Conservation (phyloP, 305 asterid species). For the Galium porrigens region DNA sequence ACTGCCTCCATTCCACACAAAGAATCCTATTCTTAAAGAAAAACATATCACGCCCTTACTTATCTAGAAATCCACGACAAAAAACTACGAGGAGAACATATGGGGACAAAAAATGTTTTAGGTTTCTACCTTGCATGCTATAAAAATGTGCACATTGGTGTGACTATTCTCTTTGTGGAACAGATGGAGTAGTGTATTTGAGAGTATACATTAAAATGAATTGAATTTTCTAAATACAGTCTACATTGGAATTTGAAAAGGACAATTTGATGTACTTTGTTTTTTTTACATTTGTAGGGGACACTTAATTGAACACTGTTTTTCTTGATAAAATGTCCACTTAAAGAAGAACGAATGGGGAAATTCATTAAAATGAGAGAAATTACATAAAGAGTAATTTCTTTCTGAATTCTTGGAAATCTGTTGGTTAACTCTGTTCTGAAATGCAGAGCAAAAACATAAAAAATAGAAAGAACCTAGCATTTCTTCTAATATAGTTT, state of each 20-base stretch:
- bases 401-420: too few relatives aligned
- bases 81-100: not conserved
- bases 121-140: not conserved
- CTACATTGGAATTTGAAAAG: not conserved
- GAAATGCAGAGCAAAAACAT: too few relatives aligned
- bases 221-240: too few relatives aligned
- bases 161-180: not conserved
- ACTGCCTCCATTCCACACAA: not conserved
- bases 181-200: not conserved
- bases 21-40: not conserved
- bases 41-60: not conserved
- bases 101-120: not conserved
- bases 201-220: too few relatives aligned
- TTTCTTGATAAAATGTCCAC: not conserved
- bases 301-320: not conserved
- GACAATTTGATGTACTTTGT: not conserved
- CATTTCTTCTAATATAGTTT: too few relatives aligned
- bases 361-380: too few relatives aligned
- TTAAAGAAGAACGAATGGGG: too few relatives aligned
- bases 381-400: too few relatives aligned
- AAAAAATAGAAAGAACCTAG: too few relatives aligned
- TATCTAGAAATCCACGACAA: not conserved
- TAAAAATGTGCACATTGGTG: not conserved
- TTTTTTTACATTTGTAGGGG: not conserved
- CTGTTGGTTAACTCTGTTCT: too few relatives aligned